Evolutionary conservation across 495 filamentous ascomycete genomes (phyloP).

Genomic region (Penicillium pulvis): DNA sequence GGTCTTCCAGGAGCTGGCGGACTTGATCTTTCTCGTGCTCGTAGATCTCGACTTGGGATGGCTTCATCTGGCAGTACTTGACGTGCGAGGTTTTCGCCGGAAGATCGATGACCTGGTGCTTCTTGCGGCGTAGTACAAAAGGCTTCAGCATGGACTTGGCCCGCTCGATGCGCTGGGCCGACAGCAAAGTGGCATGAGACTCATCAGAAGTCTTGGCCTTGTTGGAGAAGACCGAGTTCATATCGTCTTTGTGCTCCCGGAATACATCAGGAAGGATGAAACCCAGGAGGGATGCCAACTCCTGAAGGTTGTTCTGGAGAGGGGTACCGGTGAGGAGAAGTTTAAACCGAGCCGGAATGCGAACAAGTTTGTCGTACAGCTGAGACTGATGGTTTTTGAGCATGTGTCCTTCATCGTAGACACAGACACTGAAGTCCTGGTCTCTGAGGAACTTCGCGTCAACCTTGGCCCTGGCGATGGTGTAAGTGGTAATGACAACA

Average conservation of each 20-base stretch:
- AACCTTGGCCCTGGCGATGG: slow-evolving; percentile 62
- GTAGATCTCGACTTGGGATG: slow-evolving; percentile 71
- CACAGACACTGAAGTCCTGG: slow-evolving; percentile 64
- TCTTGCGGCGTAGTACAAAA: slow-evolving; percentile 90
- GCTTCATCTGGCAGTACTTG: slow-evolving; percentile 76
- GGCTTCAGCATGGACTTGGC: slow-evolving; percentile 93
- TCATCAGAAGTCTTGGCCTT: slow-evolving; percentile 83
- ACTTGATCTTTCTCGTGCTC: slow-evolving; percentile 57
- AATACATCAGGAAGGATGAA: slow-evolving; percentile 92
- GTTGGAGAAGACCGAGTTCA: slow-evolving; percentile 83
- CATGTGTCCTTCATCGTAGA: slow-evolving; percentile 92
- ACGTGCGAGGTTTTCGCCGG: slow-evolving; percentile 79
- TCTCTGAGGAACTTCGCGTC: slow-evolving; percentile 73
- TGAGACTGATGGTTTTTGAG: slow-evolving; percentile 84
- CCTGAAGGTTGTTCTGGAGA: slow-evolving; percentile 92
- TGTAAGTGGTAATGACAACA: slow-evolving; percentile 90
- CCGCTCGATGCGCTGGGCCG: slow-evolving; percentile 78
- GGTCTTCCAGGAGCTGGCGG: slow-evolving; percentile 56
- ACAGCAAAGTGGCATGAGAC: slow-evolving; percentile 71
- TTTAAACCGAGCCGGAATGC: slow-evolving; percentile 74
- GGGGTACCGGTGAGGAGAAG: slow-evolving; percentile 92
- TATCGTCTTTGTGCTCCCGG: slow-evolving; percentile 66
- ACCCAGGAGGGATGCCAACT: slow-evolving; percentile 81
- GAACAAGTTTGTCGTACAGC: slow-evolving; percentile 76
- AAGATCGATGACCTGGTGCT: slow-evolving; percentile 89